Base-by-base conservation (phyloP, 768 basidiomycete genomes). In the Floccularia luteovirens region DNA sequence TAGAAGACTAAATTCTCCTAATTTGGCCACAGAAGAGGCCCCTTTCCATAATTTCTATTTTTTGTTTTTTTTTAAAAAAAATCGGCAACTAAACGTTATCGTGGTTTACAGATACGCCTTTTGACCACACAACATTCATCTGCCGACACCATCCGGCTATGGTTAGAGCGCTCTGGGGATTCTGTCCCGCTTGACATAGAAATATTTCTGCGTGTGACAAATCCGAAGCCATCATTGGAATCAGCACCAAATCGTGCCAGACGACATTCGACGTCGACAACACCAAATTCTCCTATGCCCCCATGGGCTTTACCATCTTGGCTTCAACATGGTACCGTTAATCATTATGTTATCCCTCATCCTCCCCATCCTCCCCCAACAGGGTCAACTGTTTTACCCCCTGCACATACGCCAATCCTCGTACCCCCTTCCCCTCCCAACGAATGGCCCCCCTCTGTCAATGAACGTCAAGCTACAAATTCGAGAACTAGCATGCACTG, bases 101-200 rank as follows among this genome's bases (percentile, higher is more conserved):
- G n/a, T n/a, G n/a, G n/a, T n/a, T n/a, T n/a, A n/a, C n/a, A 84
- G 83, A 84, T 89, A 49, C 82, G 83, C 14, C 73, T 89, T 30
- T 64, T 79, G 31, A 85, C 85, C 16, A 79, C 74, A 21, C 80
- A 78, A 44, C 67, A 74, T 28, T 66, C 81, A 6, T 83, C 84
- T 21, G 75, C 86, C 20, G 86, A 90, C 52, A 86, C 80, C 4
- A 74, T 90, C 36, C 79, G 87, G 5, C 69, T 90, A 8, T 90
- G 87, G 86, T 69, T 90, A 0, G 85, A 88, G 55, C 78, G 86
- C 20, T 82, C 87, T 10, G 87, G 87, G 13, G 63, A 68, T 38
- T 69, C 60, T 3, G 75, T 79, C 4, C 80, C 86, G 4, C 70
- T 90, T 6, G 87, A 88, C 54, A 84, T 90, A 43, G 84, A 88